phyloP scores from a whole-genome alignment of 164 flowering plant species.

The Nymphaea colorata region DNA sequence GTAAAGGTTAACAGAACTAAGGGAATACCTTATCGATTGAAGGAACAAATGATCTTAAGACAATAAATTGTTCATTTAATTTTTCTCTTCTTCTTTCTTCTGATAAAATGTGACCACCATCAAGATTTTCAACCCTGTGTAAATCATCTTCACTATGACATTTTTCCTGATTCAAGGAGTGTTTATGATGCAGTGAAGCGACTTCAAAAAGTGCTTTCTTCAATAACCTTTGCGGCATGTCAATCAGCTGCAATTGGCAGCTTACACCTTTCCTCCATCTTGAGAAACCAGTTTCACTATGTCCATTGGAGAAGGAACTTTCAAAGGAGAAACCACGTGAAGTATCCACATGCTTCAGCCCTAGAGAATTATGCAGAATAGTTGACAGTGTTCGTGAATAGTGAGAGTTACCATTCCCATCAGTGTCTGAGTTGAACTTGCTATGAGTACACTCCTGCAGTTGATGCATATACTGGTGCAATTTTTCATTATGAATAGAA shows the following conservation, averaged over 20 bases:
- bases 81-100: conserved; percentile 33
- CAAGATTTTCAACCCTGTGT: conserved; percentile 27
- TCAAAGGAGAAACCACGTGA: conserved; percentile 6
- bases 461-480: conserved; percentile 13
- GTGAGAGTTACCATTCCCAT: conserved; percentile 35
- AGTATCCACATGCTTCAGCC: not conserved
- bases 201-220: conserved; percentile 54
- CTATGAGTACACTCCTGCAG: conserved; percentile 31
- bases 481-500: conserved; percentile 16
- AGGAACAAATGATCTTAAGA: conserved; percentile 62
- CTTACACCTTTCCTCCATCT: conserved; percentile 40
- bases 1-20: not conserved
- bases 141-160: conserved; percentile 13
- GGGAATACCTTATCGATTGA: conserved; percentile 48
- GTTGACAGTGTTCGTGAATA: conserved; percentile 46
- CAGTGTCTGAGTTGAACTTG: conserved; percentile 29
- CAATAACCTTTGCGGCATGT: conserved; percentile 34
- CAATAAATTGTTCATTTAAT: conserved; percentile 38
- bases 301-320: conserved; percentile 11
- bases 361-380: conserved; percentile 28
- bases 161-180: conserved; percentile 20
- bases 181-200: conserved; percentile 22
- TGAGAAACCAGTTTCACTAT: conserved; percentile 38
- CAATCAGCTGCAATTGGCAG: conserved; percentile 7
- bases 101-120: conserved; percentile 20